Conservation (phyloP, 1,284 basidiomycete genomes). For the Wallemia ichthyophaga region DNA sequence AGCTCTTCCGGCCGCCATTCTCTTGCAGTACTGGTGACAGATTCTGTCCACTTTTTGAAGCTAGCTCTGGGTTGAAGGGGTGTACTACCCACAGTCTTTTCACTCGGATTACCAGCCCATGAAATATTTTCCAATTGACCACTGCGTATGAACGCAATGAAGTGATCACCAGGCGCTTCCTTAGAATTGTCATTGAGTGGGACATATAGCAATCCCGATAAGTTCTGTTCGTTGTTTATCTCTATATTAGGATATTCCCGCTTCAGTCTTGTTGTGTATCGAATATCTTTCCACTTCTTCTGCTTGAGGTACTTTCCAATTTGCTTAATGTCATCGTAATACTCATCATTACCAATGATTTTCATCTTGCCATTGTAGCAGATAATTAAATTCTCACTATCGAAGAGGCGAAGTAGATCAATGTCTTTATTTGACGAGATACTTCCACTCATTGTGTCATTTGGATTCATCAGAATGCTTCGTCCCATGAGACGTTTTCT, state of each 20-base stretch:
- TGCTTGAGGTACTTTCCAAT: constrained; percentile 57
- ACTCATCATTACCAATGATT: constrained; percentile 44
- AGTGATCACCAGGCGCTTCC: constrained; percentile 39
- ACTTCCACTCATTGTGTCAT: constrained; percentile 40
- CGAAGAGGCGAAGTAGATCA: constrained; percentile 48
- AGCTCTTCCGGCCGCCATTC: constrained; percentile 63
- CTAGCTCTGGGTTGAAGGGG: constrained; percentile 41
- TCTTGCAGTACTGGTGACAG: constrained; percentile 36
- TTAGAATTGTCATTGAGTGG: constrained; percentile 33
- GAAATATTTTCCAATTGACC: constrained; percentile 39
- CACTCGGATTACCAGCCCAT: constrained; percentile 41
- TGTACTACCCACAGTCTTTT: constrained; percentile 21
- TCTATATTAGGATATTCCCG: neutral
- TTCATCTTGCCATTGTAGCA: constrained; percentile 64
- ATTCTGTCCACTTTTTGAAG: constrained; percentile 54
- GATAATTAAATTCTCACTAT: constrained; percentile 58
- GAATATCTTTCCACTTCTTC: constrained; percentile 18
- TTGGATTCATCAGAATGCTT: constrained; percentile 51
- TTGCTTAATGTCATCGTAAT: constrained; percentile 58
- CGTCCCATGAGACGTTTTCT: constrained; percentile 43
- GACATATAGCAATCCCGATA: neutral
- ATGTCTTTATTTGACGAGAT: constrained; percentile 60
- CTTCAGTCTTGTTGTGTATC: neutral
- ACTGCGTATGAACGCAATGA: constrained; percentile 52
- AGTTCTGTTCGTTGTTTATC: neutral